A percentile compares a stretch with the other conserved stretches of the same genome.
Conservation (phyloP, 495 filamentous ascomycete genomes). For the Elasticomyces elasticus region DNA sequence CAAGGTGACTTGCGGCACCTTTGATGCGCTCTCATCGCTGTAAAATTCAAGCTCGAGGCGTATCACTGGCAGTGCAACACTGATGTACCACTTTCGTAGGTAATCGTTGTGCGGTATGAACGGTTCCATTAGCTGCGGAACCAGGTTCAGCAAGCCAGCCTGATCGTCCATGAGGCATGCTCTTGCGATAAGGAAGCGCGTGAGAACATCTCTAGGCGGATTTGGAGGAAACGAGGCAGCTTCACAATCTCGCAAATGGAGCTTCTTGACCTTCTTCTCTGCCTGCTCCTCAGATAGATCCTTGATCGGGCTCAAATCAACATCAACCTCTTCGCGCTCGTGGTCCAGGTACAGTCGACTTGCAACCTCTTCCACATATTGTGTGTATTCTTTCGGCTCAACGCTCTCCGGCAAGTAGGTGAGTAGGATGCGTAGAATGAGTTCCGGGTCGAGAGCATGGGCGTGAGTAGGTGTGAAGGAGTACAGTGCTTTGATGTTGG, state of each 20-base stretch:
- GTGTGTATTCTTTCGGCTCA: constrained; percentile 53
- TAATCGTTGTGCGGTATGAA: constrained; percentile 60
- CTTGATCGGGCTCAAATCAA: constrained; percentile 53
- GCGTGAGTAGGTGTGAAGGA: constrained; percentile 50
- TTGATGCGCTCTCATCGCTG: constrained; percentile 42
- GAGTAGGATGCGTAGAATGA: constrained; percentile 68
- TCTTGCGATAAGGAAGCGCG: constrained; percentile 65
- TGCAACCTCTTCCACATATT: constrained; percentile 46
- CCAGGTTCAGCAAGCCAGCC: constrained; percentile 62
- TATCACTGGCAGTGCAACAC: constrained; percentile 65
- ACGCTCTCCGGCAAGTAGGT: constrained; percentile 75
- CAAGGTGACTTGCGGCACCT: constrained; percentile 42
- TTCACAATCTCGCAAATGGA: constrained; percentile 54
- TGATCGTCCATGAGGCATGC: constrained; percentile 67
- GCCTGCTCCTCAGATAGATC: constrained; percentile 56
- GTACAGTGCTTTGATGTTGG: constrained; percentile 53
- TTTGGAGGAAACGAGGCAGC: constrained; percentile 28
- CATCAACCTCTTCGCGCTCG: constrained; percentile 29
- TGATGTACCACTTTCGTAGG: constrained; percentile 67
- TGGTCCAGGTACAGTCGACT: constrained; percentile 22
- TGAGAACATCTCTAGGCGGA: constrained; percentile 46
- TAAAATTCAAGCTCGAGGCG: constrained; percentile 82
- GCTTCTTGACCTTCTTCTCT: constrained; percentile 56
- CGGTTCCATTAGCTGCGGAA: constrained; percentile 61
- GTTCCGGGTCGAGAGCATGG: constrained; percentile 51